These are phyloP conservation scores for Berkeleyomyces rouxiae DNA, from an alignment of 2,329 filamentous ascomycete species.

Conservation along the genomic window DNA sequence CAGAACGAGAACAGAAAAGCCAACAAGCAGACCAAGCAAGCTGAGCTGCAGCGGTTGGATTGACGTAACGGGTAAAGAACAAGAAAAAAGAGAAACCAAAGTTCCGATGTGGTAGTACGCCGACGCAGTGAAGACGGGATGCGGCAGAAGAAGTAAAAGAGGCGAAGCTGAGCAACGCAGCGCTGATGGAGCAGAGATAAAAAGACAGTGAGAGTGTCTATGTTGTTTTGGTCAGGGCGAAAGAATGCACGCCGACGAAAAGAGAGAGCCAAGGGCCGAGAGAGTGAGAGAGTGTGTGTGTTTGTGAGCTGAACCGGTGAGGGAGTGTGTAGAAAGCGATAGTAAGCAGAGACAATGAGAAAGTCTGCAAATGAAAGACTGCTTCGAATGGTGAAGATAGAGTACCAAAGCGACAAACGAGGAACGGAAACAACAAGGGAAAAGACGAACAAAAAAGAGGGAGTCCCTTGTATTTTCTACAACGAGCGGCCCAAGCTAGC, in stretches of 20 bases:
- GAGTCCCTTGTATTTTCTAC: not conserved
- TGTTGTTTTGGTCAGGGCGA: no score
- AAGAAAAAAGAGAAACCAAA: not conserved
- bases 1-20: not conserved
- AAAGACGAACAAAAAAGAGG: not conserved
- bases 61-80: not conserved
- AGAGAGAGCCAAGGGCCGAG: no score
- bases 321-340: no score
- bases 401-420: not conserved
- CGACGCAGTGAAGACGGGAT: not conserved
- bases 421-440: conserved; percentile 8
- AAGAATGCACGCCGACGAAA: no score
- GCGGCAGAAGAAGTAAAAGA: not conserved
- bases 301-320: no score
- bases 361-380: no score
- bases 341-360: no score
- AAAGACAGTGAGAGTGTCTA: conserved; percentile 2
- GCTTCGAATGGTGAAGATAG: no score
- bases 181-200: conserved; percentile 8
- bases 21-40: not conserved
- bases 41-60: not conserved
- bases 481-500: not conserved
- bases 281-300: no score
- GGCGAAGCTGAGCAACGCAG: conserved; percentile 15
- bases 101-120: not conserved